A percentile compares a stretch with the other conserved stretches of the same genome.
These are phyloP conservation scores for Globisporangium parvum DNA, from an alignment of 352 stramenopile species.

Conservation along the genomic window DNA sequence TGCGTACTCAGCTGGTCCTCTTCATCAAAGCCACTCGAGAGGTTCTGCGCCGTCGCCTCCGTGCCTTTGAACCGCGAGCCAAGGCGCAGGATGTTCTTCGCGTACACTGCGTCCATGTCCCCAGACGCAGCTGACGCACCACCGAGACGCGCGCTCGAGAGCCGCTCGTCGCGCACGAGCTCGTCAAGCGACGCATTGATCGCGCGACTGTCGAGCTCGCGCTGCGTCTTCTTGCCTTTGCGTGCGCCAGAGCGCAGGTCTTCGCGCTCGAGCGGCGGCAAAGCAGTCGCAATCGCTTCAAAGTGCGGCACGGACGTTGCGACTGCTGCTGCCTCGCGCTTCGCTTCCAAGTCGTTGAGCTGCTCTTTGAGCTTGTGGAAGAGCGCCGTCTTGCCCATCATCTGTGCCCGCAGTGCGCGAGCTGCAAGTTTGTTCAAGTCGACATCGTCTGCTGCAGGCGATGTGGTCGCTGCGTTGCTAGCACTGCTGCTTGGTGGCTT, in stretches of 20 bases:
- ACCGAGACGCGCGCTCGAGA: constrained; percentile 36
- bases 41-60: constrained; percentile 50
- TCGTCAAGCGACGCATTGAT: constrained; percentile 48
- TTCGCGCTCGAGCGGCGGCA: constrained; percentile 66
- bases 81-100: constrained; percentile 68
- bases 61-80: constrained; percentile 68
- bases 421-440: constrained; percentile 81
- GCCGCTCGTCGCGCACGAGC: constrained; percentile 71
- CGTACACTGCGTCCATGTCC: constrained; percentile 68
- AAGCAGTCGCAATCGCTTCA: constrained; percentile 43
- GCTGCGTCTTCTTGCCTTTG: constrained; percentile 59
- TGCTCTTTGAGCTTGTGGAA: constrained; percentile 74
- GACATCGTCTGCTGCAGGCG: constrained; percentile 15
- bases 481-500: background rate
- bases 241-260: constrained; percentile 50
- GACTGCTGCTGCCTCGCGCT: constrained; percentile 34
- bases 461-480: background rate
- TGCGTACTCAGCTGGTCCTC: constrained; percentile 71
- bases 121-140: constrained; percentile 17
- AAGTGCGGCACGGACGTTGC: constrained; percentile 45
- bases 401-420: constrained; percentile 69
- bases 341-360: constrained; percentile 75
- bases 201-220: constrained; percentile 13
- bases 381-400: constrained; percentile 70
- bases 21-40: constrained; percentile 78